Percentiles rank a stretch among this genome's conserved stretches.
Conservation (phyloP, 345 rosid genomes). For the Populus alba region DNA sequence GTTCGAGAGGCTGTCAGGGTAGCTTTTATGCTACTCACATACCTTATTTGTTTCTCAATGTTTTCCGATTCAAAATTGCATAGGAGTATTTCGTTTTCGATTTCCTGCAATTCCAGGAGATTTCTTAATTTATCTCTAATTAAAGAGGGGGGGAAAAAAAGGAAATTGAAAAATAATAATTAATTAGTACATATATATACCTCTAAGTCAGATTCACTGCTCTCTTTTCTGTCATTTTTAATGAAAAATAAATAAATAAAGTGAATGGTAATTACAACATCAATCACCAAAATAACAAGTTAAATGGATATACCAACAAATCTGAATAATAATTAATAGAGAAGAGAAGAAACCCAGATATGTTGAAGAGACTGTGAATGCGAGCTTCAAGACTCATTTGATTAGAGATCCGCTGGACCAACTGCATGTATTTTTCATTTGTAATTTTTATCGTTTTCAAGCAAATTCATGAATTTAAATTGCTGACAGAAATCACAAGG, state of each 20-base stretch:
- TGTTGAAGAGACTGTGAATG: neutral
- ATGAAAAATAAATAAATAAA: neutral
- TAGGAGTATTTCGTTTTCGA: neutral
- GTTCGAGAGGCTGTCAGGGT: too few relatives aligned
- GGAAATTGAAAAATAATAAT: neutral
- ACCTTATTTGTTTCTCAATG: conserved; percentile 20
- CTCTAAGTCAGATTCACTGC: neutral
- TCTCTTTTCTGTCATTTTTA: neutral
- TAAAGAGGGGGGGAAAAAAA: neutral
- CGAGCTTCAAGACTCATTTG: conserved; percentile 14
- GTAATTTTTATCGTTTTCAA: neutral
- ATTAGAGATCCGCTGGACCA: conserved; percentile 3
- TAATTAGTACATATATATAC: neutral
- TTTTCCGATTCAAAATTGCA: conserved; percentile 6
- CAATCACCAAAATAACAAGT: too few relatives aligned
- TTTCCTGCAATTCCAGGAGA: conserved; percentile 9
- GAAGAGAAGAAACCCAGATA: conserved; percentile 14
- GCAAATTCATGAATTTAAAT: neutral
- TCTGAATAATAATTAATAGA: neutral
- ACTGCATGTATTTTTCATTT: conserved; percentile 1
- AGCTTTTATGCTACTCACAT: too few relatives aligned
- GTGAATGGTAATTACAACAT: too few relatives aligned
- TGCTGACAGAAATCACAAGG: neutral
- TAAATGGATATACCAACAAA: neutral
- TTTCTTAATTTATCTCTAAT: neutral